These are phyloP conservation scores for Pecoramyces ruminantium DNA, from an alignment of 192 early-diverging fungal genomes.

Conservation along the genomic window DNA sequence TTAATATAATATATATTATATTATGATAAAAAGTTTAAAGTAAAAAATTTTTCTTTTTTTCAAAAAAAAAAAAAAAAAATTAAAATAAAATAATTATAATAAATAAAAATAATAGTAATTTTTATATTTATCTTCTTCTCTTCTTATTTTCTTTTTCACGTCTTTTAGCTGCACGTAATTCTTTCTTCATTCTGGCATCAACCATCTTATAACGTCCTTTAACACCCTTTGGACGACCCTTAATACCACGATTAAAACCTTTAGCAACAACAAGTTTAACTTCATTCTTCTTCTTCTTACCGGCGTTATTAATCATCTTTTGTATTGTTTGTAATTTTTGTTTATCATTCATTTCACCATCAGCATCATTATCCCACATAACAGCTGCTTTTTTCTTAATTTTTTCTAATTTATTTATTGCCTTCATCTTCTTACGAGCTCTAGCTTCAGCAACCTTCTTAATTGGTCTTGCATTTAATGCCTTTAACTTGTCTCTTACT, in stretches of 20 bases:
- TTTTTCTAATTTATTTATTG: constrained; percentile 54
- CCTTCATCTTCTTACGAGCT: constrained; percentile 78
- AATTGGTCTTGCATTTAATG: constrained; percentile 90
- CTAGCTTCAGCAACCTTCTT: constrained; percentile 99
- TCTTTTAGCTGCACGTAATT: constrained; percentile 67
- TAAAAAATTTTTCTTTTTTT: no score
- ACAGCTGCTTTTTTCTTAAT: constrained; percentile 75
- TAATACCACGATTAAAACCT: constrained; percentile 55
- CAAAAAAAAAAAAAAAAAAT: not conserved
- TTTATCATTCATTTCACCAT: constrained; percentile 53
- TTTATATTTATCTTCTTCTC: constrained; percentile 2
- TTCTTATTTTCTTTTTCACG: constrained; percentile 41
- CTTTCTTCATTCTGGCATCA: constrained; percentile 92
- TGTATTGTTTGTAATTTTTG: constrained; percentile 67
- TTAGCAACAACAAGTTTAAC: constrained; percentile 80
- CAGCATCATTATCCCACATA: constrained; percentile 63
- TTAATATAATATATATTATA: not conserved
- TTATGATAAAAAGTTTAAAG: no score
- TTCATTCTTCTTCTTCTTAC: constrained; percentile 49
- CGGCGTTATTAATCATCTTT: constrained; percentile 63
- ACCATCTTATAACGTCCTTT: constrained; percentile 98
- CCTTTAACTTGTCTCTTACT: constrained; percentile 63
- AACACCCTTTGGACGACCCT: constrained; percentile 90
- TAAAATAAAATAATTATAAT: not conserved
- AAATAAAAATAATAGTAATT: not conserved